Percentiles rank a stretch among this genome's conserved stretches.
Evolutionary conservation across 2,329 filamentous ascomycete species (phyloP).

Genomic region (Cladophialophora immunda): DNA sequence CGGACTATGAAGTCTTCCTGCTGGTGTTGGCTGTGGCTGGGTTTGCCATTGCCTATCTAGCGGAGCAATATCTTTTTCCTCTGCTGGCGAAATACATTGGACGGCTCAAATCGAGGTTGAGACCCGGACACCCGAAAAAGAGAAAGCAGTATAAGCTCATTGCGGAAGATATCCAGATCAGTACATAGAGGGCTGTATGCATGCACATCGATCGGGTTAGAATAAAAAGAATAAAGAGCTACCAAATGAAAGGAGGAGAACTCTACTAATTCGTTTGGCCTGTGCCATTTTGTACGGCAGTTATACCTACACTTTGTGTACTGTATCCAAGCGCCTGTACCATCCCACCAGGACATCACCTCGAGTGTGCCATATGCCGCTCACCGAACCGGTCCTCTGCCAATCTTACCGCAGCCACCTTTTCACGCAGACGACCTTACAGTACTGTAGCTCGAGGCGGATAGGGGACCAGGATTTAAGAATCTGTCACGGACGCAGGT

Average conservation of each 20-base stretch:
- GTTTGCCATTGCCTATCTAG: slow-evolving; percentile 73
- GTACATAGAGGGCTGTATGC: slow-evolving; percentile 43
- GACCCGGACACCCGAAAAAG: slow-evolving; percentile 71
- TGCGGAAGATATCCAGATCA: slow-evolving; percentile 65
- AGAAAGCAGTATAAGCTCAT: slow-evolving; percentile 90
- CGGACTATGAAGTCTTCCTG: slow-evolving; percentile 76
- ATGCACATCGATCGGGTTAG: slow-evolving; percentile 17
- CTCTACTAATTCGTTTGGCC: neutral
- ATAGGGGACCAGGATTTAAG: too few species aligned
- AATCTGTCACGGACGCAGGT: too few species aligned
- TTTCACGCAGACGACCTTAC: too few species aligned
- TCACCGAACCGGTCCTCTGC: too few species aligned
- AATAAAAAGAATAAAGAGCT: neutral
- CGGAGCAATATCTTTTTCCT: slow-evolving; percentile 76
- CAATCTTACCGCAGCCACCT: too few species aligned
- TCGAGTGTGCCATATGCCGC: too few species aligned
- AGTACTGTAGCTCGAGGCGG: too few species aligned
- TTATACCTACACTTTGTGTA: neutral
- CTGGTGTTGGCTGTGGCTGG: slow-evolving; percentile 74
- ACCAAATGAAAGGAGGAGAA: neutral
- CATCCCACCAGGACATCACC: neutral
- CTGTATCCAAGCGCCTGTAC: neutral
- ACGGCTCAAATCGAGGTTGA: slow-evolving; percentile 64
- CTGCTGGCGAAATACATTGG: slow-evolving; percentile 74
- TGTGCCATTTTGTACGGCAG: neutral